A percentile compares a stretch with the other conserved stretches of the same genome.
These are phyloP conservation scores for Pseudogymnoascus sp. DNA, from an alignment of 2,329 filamentous ascomycete species.

Conservation along the genomic window DNA sequence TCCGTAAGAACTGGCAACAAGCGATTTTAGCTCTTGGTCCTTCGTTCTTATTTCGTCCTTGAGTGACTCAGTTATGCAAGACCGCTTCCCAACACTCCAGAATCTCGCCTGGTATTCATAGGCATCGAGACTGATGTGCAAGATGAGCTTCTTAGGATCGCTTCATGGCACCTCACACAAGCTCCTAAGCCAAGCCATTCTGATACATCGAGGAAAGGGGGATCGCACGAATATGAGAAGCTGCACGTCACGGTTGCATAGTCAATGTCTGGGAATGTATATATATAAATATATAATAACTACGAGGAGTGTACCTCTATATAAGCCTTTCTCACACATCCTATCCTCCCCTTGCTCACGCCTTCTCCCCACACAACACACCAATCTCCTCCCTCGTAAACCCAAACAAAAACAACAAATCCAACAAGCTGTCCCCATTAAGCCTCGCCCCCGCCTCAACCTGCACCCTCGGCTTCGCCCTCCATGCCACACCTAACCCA, in stretches of 20 bases:
- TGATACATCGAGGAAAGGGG: neutral
- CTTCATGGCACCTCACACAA: too few species aligned
- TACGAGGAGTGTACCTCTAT: neutral
- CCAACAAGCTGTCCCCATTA: conserved; percentile 64
- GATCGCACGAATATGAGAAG: neutral
- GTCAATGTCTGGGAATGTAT: neutral
- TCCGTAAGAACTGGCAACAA: too few species aligned
- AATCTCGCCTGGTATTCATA: too few species aligned
- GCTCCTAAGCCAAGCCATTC: neutral
- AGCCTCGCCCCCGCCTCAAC: conserved; percentile 66
- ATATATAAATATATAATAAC: neutral
- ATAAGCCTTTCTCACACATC: neutral
- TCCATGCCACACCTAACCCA: conserved; percentile 74
- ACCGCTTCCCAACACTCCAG: too few species aligned
- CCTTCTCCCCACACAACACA: neutral
- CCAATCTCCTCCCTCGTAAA: conserved; percentile 59
- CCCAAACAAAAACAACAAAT: conserved; percentile 69
- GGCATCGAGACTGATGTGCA: too few species aligned
- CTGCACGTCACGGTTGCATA: neutral
- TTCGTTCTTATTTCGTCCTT: too few species aligned
- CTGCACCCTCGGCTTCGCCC: conserved; percentile 78
- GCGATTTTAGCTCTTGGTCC: too few species aligned
- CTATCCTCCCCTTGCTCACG: neutral
- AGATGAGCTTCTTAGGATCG: too few species aligned
- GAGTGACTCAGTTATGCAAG: too few species aligned